Base-by-base conservation (phyloP, 2,329 filamentous ascomycete genomes). In the Juglanconis oblonga region DNA sequence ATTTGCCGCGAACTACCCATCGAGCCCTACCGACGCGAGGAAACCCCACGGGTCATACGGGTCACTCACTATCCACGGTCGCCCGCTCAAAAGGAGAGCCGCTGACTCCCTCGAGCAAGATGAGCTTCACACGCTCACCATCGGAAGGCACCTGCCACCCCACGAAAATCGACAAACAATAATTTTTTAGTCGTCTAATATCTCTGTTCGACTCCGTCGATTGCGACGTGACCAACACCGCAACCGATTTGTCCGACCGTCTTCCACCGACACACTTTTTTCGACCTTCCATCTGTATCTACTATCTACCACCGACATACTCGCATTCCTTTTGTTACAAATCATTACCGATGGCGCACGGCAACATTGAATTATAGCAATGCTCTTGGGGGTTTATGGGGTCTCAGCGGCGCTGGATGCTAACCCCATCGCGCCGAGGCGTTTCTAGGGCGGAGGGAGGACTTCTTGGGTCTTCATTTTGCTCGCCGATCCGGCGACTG, bases 301-400 rank as follows among this genome's bases (percentile, higher is more conserved):
- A 60, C 40, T 47, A 60, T 42, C 55, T 45, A 33, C 40, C 17
- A 50, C 47, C 57, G 40, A 58, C 45, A 52, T 58, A 55, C 33
- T 47, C 44, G 54, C 51, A 57, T 56, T 57, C 44, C 51, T 38
- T 63, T 61, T 63, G 61, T 63, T 36, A 54, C 51, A 58, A 55
- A 38, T 52, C 40, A 63, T 55, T 31, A 48, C 38, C 45, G 51
- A 45, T 45, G 54, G 61, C 61, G 61, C 58, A 61, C 6, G 38
- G 58, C n/a, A n/a, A n/a, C n/a, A n/a, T n/a, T n/a, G n/a, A 35
- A 32, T 45, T 55, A 14, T 40, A 57, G 42, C 51, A 48, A 52
- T 55, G 47, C 40, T 57, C 55, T 58, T 55, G 35, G 38, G 48
- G 47, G 17, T 6, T 17, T 48, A 24, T 32, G 44, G 58, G 58